A percentile compares a stretch with the other conserved stretches of the same genome.
Evolutionary conservation across 164 flowering plant genomes (phyloP).

Genomic region (Aristolochia californica): DNA sequence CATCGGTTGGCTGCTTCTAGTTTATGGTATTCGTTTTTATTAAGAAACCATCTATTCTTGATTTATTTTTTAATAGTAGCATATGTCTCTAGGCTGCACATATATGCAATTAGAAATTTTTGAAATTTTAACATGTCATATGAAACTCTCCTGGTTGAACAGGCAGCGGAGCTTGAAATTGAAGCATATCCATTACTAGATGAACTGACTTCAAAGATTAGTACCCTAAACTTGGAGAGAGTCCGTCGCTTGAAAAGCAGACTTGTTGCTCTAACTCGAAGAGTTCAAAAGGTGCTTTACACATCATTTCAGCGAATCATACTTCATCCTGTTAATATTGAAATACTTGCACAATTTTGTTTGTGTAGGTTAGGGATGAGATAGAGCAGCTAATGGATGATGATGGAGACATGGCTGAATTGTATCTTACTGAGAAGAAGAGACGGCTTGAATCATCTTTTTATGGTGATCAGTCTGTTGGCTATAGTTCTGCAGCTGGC

Average conservation of each 20-base stretch:
- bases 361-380: conserved; percentile 47
- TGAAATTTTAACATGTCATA: no score
- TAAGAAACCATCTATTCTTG: no score
- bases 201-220: conserved; percentile 37
- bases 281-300: conserved; percentile 38
- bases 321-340: background rate
- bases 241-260: conserved; percentile 45
- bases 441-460: conserved; percentile 49
- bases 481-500: conserved; percentile 47
- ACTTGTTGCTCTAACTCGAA: conserved; percentile 38
- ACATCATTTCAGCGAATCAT: no score
- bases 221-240: conserved; percentile 31
- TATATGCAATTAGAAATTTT: no score
- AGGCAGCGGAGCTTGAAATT: conserved; percentile 32
- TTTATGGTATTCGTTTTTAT: no score
- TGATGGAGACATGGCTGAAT: conserved; percentile 58
- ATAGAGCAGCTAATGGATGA: conserved; percentile 58
- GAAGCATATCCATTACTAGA: conserved; percentile 38
- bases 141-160: background rate
- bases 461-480: conserved; percentile 74
- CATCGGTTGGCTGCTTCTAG: no score
- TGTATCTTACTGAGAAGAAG: conserved; percentile 44
- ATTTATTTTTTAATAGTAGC: no score
- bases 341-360: conserved; percentile 1
- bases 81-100: no score